Conservation (phyloP, 768 basidiomycete genomes). For the Lactarius akahatsu region DNA sequence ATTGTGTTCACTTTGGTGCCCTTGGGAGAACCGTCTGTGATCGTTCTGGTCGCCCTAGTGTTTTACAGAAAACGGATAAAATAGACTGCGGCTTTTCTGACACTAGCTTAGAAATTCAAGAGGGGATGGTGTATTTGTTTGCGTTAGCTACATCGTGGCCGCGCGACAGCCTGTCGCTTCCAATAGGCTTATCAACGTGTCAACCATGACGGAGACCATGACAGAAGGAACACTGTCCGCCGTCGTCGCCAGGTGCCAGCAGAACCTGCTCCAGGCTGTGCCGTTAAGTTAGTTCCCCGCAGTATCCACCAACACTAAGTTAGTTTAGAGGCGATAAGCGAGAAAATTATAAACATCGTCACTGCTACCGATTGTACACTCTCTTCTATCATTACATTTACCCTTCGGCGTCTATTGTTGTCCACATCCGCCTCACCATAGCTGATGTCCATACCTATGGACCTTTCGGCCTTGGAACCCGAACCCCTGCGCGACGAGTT, state of each 20-base stretch:
- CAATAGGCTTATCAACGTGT: neutral
- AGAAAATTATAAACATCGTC: neutral
- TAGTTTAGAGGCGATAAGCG: neutral
- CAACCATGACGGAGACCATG: neutral
- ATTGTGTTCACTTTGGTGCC: neutral
- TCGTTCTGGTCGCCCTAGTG: neutral
- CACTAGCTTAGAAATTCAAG: neutral
- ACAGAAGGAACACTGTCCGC: neutral
- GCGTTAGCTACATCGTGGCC: neutral
- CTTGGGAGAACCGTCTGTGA: neutral
- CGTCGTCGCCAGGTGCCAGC: no score
- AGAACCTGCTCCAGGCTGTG: no score
- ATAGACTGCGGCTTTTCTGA: slow-evolving; percentile 5
- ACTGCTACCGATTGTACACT: neutral
- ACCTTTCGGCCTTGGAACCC: slow-evolving; percentile 1
- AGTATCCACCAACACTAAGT: neutral
- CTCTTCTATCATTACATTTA: neutral
- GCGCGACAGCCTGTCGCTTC: neutral
- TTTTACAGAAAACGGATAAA: neutral
- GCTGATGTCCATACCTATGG: slow-evolving; percentile 1
- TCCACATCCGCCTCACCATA: neutral
- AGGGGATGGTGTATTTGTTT: neutral
- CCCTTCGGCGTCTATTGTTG: neutral
- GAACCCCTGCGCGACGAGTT: slow-evolving; percentile 12
- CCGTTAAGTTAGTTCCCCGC: neutral